A percentile compares a stretch with the other conserved stretches of the same genome.
Evolutionary conservation across 352 stramenopile genomes (phyloP).

Genomic region (Pythium oligandrum): DNA sequence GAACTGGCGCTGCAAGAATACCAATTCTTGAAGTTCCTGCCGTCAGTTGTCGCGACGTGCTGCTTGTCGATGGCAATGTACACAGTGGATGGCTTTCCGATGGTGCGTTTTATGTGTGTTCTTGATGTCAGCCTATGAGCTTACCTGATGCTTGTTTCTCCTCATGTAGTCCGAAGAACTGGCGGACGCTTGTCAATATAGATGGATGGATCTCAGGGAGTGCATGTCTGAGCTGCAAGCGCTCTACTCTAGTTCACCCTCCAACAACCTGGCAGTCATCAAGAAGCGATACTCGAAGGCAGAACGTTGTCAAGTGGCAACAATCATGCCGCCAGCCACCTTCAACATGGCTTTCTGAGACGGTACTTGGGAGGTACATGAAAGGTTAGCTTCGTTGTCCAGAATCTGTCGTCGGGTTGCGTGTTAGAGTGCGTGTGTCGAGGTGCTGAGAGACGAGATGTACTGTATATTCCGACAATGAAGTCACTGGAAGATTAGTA

Average conservation of each 20-base stretch:
- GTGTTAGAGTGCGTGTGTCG: no score
- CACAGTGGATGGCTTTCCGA: conserved; percentile 75
- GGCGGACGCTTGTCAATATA: conserved; percentile 73
- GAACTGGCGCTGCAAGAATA: conserved; percentile 87
- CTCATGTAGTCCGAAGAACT: conserved; percentile 64
- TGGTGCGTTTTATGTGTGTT: conserved; percentile 29
- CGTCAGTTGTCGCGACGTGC: conserved; percentile 81
- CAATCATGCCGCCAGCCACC: conserved; percentile 57
- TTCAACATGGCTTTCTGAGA: conserved; percentile 84
- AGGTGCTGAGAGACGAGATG: no score
- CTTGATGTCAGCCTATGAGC: no score
- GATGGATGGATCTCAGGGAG: conserved; percentile 70
- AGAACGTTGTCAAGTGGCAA: conserved; percentile 74
- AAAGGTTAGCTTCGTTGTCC: no score
- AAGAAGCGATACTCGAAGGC: conserved; percentile 88
- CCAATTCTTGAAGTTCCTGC: conserved; percentile 81
- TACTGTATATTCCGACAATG: no score
- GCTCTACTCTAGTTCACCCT: conserved; percentile 75
- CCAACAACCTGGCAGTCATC: conserved; percentile 81
- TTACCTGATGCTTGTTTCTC: no score
- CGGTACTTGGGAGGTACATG: no score
- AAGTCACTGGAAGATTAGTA: no score
- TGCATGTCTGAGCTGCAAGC: conserved; percentile 81
- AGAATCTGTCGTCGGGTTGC: no score
- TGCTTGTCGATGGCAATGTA: conserved; percentile 86